Conservation (phyloP, 2,329 filamentous ascomycete genomes). For the Mycosphaerella sp. region DNA sequence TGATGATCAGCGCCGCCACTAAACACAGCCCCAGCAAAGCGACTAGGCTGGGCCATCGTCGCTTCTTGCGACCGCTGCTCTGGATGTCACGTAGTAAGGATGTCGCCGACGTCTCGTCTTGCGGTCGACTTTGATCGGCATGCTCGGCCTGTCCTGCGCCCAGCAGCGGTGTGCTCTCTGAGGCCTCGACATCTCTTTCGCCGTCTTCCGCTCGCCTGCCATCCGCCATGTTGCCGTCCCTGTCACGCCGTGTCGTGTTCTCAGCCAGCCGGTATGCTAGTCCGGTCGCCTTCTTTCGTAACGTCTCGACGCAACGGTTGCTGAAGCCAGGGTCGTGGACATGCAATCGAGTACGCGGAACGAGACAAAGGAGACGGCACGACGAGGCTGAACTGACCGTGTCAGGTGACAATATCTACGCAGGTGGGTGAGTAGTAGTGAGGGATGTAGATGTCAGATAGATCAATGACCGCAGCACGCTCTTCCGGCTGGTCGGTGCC, state of each 20-base stretch:
- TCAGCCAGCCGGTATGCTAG: not conserved
- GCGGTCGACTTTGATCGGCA: conserved; percentile 23
- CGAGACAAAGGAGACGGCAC: not conserved
- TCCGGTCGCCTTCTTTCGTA: not conserved
- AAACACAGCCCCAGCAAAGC: conserved; percentile 62
- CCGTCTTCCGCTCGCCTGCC: conserved; percentile 9
- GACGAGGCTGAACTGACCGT: not conserved
- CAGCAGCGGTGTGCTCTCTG: conserved; percentile 18
- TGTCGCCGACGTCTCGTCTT: conserved; percentile 21
- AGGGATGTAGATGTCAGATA: not conserved
- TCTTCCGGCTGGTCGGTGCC: too few relatives aligned
- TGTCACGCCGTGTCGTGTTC: conserved; percentile 11
- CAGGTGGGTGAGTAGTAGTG: not conserved
- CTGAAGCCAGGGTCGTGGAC: not conserved
- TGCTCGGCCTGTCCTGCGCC: conserved; percentile 6
- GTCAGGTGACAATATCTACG: not conserved
- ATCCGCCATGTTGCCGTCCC: conserved; percentile 2
- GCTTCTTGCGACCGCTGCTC: conserved; percentile 30
- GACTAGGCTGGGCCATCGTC: conserved; percentile 69
- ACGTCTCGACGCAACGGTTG: conserved; percentile 7
- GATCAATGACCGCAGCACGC: not conserved
- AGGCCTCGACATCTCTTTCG: conserved; percentile 10
- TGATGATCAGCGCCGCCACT: conserved; percentile 61
- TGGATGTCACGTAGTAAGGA: conserved; percentile 16
- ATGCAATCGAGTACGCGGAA: not conserved